These are phyloP conservation scores for Piper betle DNA, from an alignment of 164 flowering plant species.

Conservation along the genomic window DNA sequence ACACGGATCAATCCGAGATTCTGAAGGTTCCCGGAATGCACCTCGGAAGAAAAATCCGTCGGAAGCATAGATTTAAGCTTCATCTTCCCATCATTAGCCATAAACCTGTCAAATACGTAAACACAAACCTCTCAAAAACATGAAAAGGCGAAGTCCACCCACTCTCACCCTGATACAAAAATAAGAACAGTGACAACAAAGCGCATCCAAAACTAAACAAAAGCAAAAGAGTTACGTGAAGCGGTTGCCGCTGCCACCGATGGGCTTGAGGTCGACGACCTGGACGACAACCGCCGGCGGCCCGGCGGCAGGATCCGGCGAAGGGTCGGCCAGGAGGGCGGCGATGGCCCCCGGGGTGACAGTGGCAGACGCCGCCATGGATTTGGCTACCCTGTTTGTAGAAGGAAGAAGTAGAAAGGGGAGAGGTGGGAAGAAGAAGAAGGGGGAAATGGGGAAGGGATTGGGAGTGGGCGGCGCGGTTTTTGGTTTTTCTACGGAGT, in stretches of 20 bases:
- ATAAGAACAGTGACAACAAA: too few relatives aligned
- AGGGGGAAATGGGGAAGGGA: too few relatives aligned
- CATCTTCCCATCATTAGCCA: slow-evolving; percentile 68
- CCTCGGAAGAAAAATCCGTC: slow-evolving; percentile 40
- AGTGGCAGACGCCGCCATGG: slow-evolving; percentile 41
- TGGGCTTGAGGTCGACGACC: slow-evolving; percentile 60
- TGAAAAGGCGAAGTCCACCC: too few relatives aligned
- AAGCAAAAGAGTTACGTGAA: too few relatives aligned
- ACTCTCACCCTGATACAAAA: too few relatives aligned
- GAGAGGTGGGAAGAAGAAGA: not conserved
- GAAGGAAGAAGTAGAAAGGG: not conserved
- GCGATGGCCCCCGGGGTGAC: slow-evolving; percentile 66
- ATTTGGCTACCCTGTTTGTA: not conserved
- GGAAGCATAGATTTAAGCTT: slow-evolving; percentile 57
- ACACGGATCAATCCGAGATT: slow-evolving; percentile 67
- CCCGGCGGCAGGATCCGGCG: slow-evolving; percentile 47
- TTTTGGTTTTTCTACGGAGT: too few relatives aligned
- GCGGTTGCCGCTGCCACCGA: slow-evolving; percentile 37
- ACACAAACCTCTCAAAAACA: not conserved
- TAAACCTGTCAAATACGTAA: slow-evolving; percentile 34
- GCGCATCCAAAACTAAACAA: too few relatives aligned
- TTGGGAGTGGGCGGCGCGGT: too few relatives aligned
- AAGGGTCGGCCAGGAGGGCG: slow-evolving; percentile 47
- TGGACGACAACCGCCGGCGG: slow-evolving; percentile 62
- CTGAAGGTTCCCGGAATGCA: slow-evolving; percentile 66